These are phyloP conservation scores for Suhomyces choctaworum DNA, from an alignment of 1,139 yeast species.

Conservation along the genomic window DNA sequence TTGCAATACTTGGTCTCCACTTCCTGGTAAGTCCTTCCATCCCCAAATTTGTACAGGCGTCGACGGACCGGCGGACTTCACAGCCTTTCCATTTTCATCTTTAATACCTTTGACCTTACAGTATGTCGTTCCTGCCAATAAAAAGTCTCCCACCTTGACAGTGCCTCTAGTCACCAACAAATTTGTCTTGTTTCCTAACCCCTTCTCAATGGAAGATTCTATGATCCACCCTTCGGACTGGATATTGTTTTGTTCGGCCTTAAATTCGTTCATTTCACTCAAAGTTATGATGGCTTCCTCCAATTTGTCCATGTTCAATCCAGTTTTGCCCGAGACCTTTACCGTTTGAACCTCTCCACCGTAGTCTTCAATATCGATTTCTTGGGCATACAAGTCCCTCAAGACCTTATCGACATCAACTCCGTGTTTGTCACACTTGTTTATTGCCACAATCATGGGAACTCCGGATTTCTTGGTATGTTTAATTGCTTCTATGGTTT, in stretches of 20 bases:
- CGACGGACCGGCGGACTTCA: constrained; percentile 78
- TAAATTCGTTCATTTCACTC: constrained; percentile 79
- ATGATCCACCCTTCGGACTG: constrained; percentile 85
- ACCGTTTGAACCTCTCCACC: constrained; percentile 97
- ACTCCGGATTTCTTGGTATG: constrained; percentile 86
- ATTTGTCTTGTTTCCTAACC: constrained; percentile 86
- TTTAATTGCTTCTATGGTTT: constrained; percentile 91
- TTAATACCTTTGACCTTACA: constrained; percentile 84
- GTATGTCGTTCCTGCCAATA: constrained; percentile 85
- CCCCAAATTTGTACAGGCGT: constrained; percentile 92
- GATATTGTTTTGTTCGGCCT: constrained; percentile 57
- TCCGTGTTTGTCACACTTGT: constrained; percentile 85
- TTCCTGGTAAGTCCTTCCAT: constrained; percentile 91
- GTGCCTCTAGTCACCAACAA: constrained; percentile 80
- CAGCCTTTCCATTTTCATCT: constrained; percentile 67
- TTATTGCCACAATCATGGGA: constrained; percentile 87
- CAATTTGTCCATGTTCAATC: constrained; percentile 78
- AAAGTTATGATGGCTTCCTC: constrained; percentile 88
- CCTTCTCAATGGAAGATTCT: constrained; percentile 81
- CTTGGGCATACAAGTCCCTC: constrained; percentile 74
- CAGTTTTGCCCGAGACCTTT: constrained; percentile 82
- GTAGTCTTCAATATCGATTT: constrained; percentile 82
- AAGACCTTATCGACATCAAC: constrained; percentile 72
- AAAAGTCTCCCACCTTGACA: constrained; percentile 62
- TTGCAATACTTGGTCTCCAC: constrained; percentile 83